Base-by-base conservation (phyloP, 257 asterid species). In the Solanum medicagineum region DNA sequence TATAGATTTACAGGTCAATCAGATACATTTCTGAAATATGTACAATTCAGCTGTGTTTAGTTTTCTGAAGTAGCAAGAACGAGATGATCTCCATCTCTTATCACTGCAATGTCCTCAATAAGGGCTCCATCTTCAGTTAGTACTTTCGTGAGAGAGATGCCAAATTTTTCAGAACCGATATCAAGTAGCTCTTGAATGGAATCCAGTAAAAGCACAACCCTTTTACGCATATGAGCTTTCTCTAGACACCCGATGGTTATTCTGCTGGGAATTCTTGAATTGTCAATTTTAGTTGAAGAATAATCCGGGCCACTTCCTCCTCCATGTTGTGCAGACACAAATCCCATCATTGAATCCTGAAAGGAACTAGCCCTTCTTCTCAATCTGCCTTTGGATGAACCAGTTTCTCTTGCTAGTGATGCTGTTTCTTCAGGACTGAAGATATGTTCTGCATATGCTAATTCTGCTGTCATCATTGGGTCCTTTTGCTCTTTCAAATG, bases 51-150 rank as follows among this genome's bases (percentile, higher is more conserved):
- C 42, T 71, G 11, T 83, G 42, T 51, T n/a, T 82, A 45, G 10
- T 69, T 86, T 74, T 77, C 84, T 74, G 29, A 22, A 80, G 86
- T 57, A 81, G 90, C 89, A 83, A 93, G 90, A 79, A 91, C 60
- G 16, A 95, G 92, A 87, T 90, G 93, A 91, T 95, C 98, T 2
- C 93, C 94, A 44, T 95, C 99, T 87, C 99, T 90, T 47, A 94
- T 85, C 3, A 92, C 89, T 36, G 22, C 90, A 57, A 89, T 74
- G 19, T 93, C 97, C 81, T 94, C 97, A 26, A 94, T 80, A 86
- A 86, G 83, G 53, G 92, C 93, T 83, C 99, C 95, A 11, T 90
- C 93, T 83, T 85, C 86, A 1, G 92, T 88, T 51, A 88, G 73
- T 70, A 95, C 89, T 85, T 68, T 90, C 26, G 93, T 86, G 36